Evolutionary conservation across 2,329 filamentous ascomycete genomes (phyloP).

Genomic region (Pseudocercospora cruenta): DNA sequence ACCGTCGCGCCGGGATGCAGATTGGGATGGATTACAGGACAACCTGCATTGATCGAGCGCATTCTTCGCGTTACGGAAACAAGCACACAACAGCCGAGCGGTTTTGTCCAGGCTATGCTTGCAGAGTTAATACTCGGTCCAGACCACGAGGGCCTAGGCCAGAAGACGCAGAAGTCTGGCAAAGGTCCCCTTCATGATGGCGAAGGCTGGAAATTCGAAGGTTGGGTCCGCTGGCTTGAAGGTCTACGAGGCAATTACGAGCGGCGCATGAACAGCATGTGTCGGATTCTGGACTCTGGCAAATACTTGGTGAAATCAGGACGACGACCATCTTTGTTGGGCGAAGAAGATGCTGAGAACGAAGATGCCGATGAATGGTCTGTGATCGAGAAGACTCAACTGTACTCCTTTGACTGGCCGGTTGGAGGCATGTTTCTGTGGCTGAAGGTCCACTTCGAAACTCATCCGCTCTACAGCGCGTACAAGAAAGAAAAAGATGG

Average conservation of each 20-base stretch:
- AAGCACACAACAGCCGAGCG: constrained; percentile 80
- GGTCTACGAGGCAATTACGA: constrained; percentile 84
- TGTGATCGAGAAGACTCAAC: constrained; percentile 71
- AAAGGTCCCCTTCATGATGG: constrained; percentile 55
- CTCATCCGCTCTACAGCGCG: constrained; percentile 68
- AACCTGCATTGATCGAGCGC: constrained; percentile 76
- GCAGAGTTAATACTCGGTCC: constrained; percentile 76
- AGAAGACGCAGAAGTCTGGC: constrained; percentile 29
- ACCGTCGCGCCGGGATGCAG: constrained; percentile 88
- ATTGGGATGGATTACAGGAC: constrained; percentile 86
- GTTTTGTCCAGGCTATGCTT: constrained; percentile 85
- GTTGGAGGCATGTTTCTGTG: constrained; percentile 92
- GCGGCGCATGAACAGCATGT: constrained; percentile 81
- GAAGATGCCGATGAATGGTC: constrained; percentile 66
- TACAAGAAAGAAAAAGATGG: constrained; percentile 49
- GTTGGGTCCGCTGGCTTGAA: constrained; percentile 90
- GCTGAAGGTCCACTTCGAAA: constrained; percentile 71
- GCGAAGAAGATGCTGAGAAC: constrained; percentile 34
- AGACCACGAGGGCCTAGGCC: constrained; percentile 56
- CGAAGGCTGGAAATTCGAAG: constrained; percentile 75
- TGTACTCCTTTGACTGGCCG: constrained; percentile 79
- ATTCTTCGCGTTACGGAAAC: constrained; percentile 74
- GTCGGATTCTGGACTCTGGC: constrained; percentile 69
- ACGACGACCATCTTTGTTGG: constrained; percentile 42
- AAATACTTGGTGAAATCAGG: constrained; percentile 67